A percentile compares a stretch with the other conserved stretches of the same genome.
Conservation (phyloP, 129 eudicot species). For the Tanacetum coccineum region DNA sequence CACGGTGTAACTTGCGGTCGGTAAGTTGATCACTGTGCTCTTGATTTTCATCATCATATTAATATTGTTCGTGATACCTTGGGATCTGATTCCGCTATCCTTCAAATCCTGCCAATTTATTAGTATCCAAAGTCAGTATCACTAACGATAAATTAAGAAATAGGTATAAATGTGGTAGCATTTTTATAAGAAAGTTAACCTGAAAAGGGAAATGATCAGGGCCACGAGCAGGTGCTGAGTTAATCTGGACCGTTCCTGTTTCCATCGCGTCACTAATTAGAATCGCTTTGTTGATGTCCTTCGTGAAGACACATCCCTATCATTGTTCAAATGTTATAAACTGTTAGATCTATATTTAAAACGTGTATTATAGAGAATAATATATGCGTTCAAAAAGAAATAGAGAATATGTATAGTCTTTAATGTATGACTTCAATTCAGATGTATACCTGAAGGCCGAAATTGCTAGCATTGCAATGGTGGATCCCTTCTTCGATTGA, state of each 20-base stretch:
- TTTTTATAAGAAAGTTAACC: conserved; percentile 27
- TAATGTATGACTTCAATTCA: background rate
- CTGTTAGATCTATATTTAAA: background rate
- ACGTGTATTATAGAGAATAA: too few species aligned
- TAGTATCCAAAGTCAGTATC: background rate
- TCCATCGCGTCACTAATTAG: conserved; percentile 97
- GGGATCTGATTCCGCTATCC: conserved; percentile 97
- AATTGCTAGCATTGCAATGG: conserved; percentile 56
- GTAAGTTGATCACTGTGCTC: conserved; percentile 97
- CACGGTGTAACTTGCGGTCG: conserved; percentile 79
- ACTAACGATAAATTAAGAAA: background rate
- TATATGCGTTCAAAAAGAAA: too few species aligned
- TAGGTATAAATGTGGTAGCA: background rate
- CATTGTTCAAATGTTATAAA: background rate
- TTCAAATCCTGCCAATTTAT: conserved; percentile 57
- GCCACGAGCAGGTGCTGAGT: conserved; percentile 98
- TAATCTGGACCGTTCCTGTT: conserved; percentile 91
- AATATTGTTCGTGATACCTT: conserved; percentile 93
- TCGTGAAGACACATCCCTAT: conserved; percentile 93
- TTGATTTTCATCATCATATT: conserved; percentile 94
- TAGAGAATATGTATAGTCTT: background rate
- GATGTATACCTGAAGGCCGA: conserved; percentile 46
- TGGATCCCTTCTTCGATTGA: conserved; percentile 62
- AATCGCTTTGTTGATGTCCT: conserved; percentile 94
- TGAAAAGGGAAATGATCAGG: conserved; percentile 99